These are phyloP conservation scores for Clonostachys sp. DNA, from an alignment of 2,329 filamentous ascomycete genomes.

Conservation along the genomic window DNA sequence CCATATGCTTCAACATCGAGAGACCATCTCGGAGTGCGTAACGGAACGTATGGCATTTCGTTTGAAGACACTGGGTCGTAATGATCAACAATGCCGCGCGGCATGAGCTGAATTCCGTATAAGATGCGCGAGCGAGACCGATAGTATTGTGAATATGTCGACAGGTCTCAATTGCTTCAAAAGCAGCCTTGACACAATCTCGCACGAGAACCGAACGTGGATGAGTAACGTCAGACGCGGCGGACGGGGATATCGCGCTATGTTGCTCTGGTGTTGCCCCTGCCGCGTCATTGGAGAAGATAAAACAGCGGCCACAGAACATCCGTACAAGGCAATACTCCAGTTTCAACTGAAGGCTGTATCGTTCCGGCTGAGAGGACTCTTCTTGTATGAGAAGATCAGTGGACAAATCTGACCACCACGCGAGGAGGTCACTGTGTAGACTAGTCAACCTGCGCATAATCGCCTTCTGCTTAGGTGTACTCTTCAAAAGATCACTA, in stretches of 20 bases:
- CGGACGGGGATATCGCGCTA: conserved; percentile 13
- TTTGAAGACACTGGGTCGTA: conserved; percentile 29
- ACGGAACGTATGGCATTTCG: conserved; percentile 30
- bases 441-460: conserved; percentile 19
- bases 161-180: conserved; percentile 44
- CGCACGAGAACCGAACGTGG: conserved; percentile 33
- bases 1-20: conserved; percentile 47
- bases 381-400: conserved; percentile 24
- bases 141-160: conserved; percentile 40
- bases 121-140: conserved; percentile 48
- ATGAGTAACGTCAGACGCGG: conserved; percentile 17
- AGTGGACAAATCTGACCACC: conserved; percentile 28
- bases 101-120: conserved; percentile 51
- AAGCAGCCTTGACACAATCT: conserved; percentile 46
- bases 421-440: conserved; percentile 25
- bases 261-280: conserved; percentile 7
- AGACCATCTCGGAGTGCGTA: conserved; percentile 42
- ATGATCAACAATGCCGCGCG: conserved; percentile 46
- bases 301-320: conserved; percentile 48
- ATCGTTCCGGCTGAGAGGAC: conserved; percentile 27
- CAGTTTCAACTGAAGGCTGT: conserved; percentile 44
- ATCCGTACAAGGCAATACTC: conserved; percentile 48
- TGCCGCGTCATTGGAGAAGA: conserved; percentile 16
- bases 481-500: conserved; percentile 24
- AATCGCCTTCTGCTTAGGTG: conserved; percentile 21